phyloP scores from a whole-genome alignment of 768 basidiomycete genomes.

The Russula dissimulans region DNA sequence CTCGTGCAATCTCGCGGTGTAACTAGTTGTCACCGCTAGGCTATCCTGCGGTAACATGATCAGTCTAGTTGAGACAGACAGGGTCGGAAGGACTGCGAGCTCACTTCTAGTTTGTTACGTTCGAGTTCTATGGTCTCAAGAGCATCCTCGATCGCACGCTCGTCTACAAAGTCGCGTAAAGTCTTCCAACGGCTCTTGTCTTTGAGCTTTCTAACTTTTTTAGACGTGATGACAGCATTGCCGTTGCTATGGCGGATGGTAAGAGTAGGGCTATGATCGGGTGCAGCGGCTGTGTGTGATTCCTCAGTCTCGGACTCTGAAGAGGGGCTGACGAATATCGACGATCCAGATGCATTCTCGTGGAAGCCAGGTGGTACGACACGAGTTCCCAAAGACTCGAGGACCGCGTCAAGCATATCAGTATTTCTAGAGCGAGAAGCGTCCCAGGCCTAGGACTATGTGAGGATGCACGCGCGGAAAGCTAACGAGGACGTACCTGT shows the following conservation, averaged over 20 bases:
- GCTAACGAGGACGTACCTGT: slow-evolving; percentile 33
- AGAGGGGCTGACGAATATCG: slow-evolving; percentile 73
- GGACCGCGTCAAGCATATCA: slow-evolving; percentile 53
- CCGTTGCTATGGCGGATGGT: slow-evolving; percentile 28
- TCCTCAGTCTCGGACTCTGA: slow-evolving; percentile 31
- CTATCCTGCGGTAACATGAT: slow-evolving; percentile 39
- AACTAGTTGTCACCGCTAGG: slow-evolving; percentile 53
- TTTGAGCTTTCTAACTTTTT: slow-evolving; percentile 18
- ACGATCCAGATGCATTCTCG: slow-evolving; percentile 53
- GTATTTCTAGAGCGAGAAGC: slow-evolving; percentile 46
- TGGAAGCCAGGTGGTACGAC: slow-evolving; percentile 74
- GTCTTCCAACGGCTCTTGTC: slow-evolving; percentile 70
- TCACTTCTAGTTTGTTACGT: slow-evolving; percentile 55
- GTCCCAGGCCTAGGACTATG: slow-evolving; percentile 58
- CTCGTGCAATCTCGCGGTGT: slow-evolving; percentile 50
- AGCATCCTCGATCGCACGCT: slow-evolving; percentile 68
- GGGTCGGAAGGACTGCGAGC: slow-evolving; percentile 21
- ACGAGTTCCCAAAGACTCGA: slow-evolving; percentile 65
- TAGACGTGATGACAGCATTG: not conserved
- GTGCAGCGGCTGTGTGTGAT: slow-evolving; percentile 17
- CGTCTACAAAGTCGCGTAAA: slow-evolving; percentile 77
- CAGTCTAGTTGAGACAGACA: slow-evolving; percentile 26
- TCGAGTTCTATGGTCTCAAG: slow-evolving; percentile 67
- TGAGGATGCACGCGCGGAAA: not conserved
- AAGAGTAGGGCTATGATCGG: slow-evolving; percentile 34